These are phyloP conservation scores for Phialophora macrospora DNA, from an alignment of 2,329 filamentous ascomycete species.

Conservation along the genomic window DNA sequence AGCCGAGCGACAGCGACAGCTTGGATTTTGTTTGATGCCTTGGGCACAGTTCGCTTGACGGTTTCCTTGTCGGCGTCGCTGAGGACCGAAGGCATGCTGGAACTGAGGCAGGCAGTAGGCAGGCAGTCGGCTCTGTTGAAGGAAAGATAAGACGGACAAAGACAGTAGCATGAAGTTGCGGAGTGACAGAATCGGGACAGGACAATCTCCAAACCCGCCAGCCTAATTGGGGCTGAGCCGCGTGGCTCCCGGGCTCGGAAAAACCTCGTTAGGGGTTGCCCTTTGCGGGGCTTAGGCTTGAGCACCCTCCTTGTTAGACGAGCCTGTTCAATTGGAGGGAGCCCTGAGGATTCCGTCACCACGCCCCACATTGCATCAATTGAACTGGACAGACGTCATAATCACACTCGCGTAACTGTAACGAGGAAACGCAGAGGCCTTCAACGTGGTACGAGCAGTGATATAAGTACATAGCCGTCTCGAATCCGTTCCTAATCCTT, in stretches of 20 bases:
- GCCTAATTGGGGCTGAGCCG: slow-evolving; percentile 10
- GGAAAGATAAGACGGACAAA: slow-evolving; percentile 1
- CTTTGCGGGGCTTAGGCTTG: slow-evolving; percentile 11
- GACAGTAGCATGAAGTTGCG: slow-evolving; percentile 10
- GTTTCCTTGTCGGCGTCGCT: slow-evolving; percentile 94
- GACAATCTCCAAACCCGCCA: background rate
- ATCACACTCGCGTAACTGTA: background rate
- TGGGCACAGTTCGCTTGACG: slow-evolving; percentile 92
- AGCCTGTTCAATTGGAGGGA: slow-evolving; percentile 8
- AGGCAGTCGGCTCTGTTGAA: background rate
- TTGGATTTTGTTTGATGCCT: slow-evolving; percentile 95
- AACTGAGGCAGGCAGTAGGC: background rate
- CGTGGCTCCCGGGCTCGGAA: slow-evolving; percentile 14
- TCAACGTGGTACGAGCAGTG: background rate
- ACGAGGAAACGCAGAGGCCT: slow-evolving; percentile 2
- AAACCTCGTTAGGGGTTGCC: background rate
- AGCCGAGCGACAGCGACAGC: slow-evolving; percentile 91
- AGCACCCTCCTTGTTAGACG: background rate
- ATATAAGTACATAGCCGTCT: slow-evolving; percentile 7
- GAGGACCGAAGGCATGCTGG: slow-evolving; percentile 68
- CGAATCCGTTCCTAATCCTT: background rate
- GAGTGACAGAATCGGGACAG: slow-evolving; percentile 4
- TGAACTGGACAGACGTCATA: slow-evolving; percentile 17
- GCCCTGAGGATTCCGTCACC: slow-evolving; percentile 12
- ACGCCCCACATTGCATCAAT: slow-evolving; percentile 10